phyloP scores from a whole-genome alignment of 371 early-diverging fungal species.

The Mucor indicus region DNA sequence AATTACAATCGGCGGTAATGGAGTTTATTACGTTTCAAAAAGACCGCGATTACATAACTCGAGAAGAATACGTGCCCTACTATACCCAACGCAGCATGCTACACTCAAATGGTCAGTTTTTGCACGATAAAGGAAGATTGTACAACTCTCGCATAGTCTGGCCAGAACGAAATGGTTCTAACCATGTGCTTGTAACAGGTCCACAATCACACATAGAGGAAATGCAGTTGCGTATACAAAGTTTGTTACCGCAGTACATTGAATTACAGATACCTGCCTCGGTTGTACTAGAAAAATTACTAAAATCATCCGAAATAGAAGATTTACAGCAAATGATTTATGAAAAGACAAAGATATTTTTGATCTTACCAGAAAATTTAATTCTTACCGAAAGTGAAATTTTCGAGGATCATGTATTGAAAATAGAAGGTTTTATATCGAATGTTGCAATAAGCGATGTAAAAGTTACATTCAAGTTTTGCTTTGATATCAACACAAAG shows the following conservation, averaged over 20 bases:
- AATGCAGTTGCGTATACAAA: slow-evolving; percentile 18
- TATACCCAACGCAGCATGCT: slow-evolving; percentile 15
- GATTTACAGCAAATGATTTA: slow-evolving; percentile 11
- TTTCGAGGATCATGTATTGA: slow-evolving; percentile 1
- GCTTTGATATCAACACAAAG: slow-evolving; percentile 17
- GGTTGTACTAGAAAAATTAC: slow-evolving; percentile 18
- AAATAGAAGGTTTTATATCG: slow-evolving; percentile 7
- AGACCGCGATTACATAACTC: slow-evolving; percentile 20
- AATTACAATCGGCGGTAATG: slow-evolving; percentile 69
- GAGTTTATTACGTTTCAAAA: slow-evolving; percentile 58
- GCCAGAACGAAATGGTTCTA: slow-evolving; percentile 24
- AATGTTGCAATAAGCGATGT: slow-evolving; percentile 3
- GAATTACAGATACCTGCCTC: slow-evolving; percentile 21
- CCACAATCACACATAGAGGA: slow-evolving; percentile 24
- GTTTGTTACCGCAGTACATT: slow-evolving; percentile 15
- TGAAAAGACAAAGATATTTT: slow-evolving; percentile 10
- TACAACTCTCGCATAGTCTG: slow-evolving; percentile 22
- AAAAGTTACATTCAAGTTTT: slow-evolving; percentile 16
- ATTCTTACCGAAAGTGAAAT: no score
- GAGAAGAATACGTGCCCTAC: slow-evolving; percentile 9
- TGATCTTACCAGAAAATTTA: slow-evolving; percentile 15
- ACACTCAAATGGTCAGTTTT: slow-evolving; percentile 16
- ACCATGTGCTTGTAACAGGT: slow-evolving; percentile 20
- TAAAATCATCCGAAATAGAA: slow-evolving; percentile 17
- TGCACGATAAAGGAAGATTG: slow-evolving; percentile 20